Conservation (phyloP, 768 basidiomycete species). For the Polyporus arcularius region DNA sequence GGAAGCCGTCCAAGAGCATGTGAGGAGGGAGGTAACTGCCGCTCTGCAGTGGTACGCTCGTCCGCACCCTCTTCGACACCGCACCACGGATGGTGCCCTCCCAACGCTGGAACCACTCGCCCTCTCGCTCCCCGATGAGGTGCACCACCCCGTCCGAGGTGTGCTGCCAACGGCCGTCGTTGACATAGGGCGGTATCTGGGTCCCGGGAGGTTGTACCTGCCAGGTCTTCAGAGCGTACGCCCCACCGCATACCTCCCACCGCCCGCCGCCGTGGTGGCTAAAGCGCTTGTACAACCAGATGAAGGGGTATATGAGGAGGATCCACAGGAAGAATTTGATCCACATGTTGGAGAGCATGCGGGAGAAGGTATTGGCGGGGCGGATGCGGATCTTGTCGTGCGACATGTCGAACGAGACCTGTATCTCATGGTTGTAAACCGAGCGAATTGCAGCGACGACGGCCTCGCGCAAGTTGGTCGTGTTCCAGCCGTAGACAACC, state of each 20-base stretch:
- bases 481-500: slow-evolving; percentile 62
- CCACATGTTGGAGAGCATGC: slow-evolving; percentile 70
- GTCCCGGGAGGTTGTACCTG: slow-evolving; percentile 6
- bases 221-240: slow-evolving; percentile 65
- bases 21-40: slow-evolving; percentile 5
- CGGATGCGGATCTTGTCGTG: slow-evolving; percentile 60
- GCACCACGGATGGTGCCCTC: slow-evolving; percentile 65
- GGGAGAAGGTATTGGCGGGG: slow-evolving; percentile 65
- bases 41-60: slow-evolving; percentile 12
- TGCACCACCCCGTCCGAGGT: slow-evolving; percentile 34
- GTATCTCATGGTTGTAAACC: slow-evolving; percentile 39
- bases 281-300: slow-evolving; percentile 80
- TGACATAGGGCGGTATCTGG: slow-evolving; percentile 1
- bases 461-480: slow-evolving; percentile 41
- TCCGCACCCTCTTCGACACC: slow-evolving; percentile 38
- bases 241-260: slow-evolving; percentile 78
- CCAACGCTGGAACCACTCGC: slow-evolving; percentile 81
- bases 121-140: slow-evolving; percentile 65
- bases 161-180: slow-evolving; percentile 28
- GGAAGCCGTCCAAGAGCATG: slow-evolving; percentile 35
- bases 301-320: slow-evolving; percentile 72
- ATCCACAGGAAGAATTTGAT: slow-evolving; percentile 69
- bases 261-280: slow-evolving; percentile 65
- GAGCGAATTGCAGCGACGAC: slow-evolving; percentile 39
- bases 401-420: slow-evolving; percentile 51